phyloP scores from a whole-genome alignment of 768 basidiomycete genomes.

The Leccinum sublutescens region DNA sequence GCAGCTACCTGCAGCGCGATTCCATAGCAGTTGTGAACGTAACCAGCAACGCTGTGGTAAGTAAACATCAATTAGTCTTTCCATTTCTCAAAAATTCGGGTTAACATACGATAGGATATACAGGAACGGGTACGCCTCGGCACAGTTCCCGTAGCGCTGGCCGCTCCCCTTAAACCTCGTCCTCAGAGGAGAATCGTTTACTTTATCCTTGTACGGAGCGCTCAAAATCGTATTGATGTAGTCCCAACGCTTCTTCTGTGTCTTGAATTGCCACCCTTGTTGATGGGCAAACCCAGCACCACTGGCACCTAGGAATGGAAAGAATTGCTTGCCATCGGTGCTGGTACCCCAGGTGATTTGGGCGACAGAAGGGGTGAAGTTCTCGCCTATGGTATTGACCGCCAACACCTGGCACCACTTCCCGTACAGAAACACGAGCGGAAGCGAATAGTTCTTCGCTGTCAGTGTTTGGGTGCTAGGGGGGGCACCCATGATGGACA shows the following conservation, averaged over 20 bases:
- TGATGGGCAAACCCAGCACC: background rate
- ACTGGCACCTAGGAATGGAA: background rate
- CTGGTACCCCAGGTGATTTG: background rate
- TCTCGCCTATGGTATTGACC: background rate
- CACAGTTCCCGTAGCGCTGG: background rate
- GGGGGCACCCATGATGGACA: background rate
- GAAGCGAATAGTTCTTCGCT: background rate
- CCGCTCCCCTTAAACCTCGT: background rate
- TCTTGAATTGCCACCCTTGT: background rate
- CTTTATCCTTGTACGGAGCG: background rate
- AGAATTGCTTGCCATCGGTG: background rate
- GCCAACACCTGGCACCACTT: background rate
- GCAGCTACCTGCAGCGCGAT: background rate
- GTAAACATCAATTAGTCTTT: background rate
- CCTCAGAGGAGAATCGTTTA: background rate
- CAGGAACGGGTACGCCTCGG: background rate
- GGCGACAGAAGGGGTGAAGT: background rate
- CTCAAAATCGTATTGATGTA: background rate
- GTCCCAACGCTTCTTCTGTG: background rate
- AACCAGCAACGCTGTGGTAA: background rate
- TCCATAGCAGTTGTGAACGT: background rate
- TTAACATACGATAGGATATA: background rate
- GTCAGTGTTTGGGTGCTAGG: background rate
- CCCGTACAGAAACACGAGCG: background rate
- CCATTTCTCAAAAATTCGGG: background rate